These are phyloP conservation scores for Xylaria longipes DNA, from an alignment of 495 filamentous ascomycete species.

Conservation along the genomic window DNA sequence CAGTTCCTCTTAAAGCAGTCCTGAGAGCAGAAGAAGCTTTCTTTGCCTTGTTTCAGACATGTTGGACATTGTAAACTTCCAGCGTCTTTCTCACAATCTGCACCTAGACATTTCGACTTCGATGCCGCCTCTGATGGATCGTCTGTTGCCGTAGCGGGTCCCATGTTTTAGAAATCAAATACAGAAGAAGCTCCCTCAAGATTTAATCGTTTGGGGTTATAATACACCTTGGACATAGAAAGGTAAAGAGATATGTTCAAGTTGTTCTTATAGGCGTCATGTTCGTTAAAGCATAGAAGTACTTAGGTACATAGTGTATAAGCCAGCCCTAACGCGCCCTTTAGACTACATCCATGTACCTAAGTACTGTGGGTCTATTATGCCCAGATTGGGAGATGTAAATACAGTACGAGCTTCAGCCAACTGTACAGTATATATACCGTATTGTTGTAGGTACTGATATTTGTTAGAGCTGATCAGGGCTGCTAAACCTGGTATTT, in stretches of 20 bases:
- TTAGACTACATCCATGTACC: constrained; percentile 30
- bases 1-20: constrained; percentile 99
- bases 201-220: not conserved
- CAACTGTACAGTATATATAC: not conserved
- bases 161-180: not conserved
- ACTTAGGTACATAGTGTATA: constrained; percentile 5
- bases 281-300: not conserved
- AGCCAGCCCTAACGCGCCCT: constrained; percentile 19
- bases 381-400: not conserved
- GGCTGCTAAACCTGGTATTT: too few relatives aligned
- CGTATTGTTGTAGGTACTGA: not conserved
- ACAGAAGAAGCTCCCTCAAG: not conserved
- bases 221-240: not conserved
- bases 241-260: not conserved
- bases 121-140: constrained; percentile 45
- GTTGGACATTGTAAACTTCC: constrained; percentile 90
- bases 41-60: constrained; percentile 86
- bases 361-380: not conserved
- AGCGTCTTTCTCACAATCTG: constrained; percentile 82
- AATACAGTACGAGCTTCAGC: constrained; percentile 6
- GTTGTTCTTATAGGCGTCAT: not conserved
- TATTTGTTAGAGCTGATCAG: too few relatives aligned
- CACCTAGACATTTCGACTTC: constrained; percentile 76
- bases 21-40: constrained; percentile 96
- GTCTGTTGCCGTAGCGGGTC: not conserved